Evolutionary conservation across 176 grass and related monocot species (phyloP), one percentile per base, ranked within the genome.

Genomic region (Themeda triandra): DNA sequence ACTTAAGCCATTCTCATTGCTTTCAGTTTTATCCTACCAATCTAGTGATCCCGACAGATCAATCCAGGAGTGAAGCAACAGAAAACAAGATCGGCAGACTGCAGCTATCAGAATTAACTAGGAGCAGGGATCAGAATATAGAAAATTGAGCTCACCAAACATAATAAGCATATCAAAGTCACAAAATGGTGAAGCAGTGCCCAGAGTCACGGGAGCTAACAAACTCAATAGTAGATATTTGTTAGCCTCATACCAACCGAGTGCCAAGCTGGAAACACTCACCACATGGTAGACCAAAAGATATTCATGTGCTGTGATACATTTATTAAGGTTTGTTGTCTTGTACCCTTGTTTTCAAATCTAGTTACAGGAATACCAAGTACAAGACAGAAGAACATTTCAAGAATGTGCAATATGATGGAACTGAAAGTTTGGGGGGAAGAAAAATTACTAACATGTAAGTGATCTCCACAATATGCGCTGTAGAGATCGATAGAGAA

Each of bases 141-240:
- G 56, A 60, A 60, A 90, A 62, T 49, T 69, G n/a, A 63, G 23
- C 37, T 79, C 45, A 80, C 36, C 80, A 90, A 87, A 90, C 67
- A 62, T 27, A 63, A 69, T 67, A 46, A 82, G 42, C 29, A 33
- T 59, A 45, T 62, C 69, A 53, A 24, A 53, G 77, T 65, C 36
- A 6, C 11, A 63, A 80, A 65, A 14, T 33, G 69, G 67, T 83
- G 39, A 21, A 90, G 54, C 44, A 78, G 35, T 82, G 53, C 66
- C 28, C 74, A 83, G 35, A 77, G 44, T 80, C 42, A 68, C 23
- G 21, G 36, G 74, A 83, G 18, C 75, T 71, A 90, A 33, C 73
- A 64, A 71, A 77, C 77, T 83, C 62, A 83, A 83, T 66, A 79
- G 29, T 69, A 79, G 33, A 83, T 25, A 66, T 79, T 24, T 74